phyloP scores from a whole-genome alignment of 2,329 filamentous ascomycete genomes.

The Talaromyces sp. region DNA sequence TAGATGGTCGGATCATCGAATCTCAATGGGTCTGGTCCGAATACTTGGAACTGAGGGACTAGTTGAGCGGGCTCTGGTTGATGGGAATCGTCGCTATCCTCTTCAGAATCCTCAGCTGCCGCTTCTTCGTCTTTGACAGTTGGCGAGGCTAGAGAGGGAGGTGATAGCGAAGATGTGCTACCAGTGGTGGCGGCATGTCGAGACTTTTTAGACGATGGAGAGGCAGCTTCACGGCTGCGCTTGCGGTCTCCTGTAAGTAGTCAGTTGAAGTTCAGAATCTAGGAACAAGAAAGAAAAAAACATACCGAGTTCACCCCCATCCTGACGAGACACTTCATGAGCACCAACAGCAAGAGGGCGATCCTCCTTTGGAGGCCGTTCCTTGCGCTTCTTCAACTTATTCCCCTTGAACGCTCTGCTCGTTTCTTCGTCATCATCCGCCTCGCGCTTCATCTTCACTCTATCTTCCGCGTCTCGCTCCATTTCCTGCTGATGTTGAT shows the following conservation, averaged over 20 bases:
- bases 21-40: conserved; percentile 87
- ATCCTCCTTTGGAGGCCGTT: conserved; percentile 62
- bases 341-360: conserved; percentile 61
- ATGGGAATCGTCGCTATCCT: conserved; percentile 57
- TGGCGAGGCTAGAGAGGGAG: conserved; percentile 43
- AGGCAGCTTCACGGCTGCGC: conserved; percentile 28
- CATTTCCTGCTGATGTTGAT: conserved; percentile 50
- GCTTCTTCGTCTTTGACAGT: conserved; percentile 59
- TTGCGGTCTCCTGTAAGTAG: conserved; percentile 20
- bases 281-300: not conserved
- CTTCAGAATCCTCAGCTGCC: conserved; percentile 63
- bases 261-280: not conserved
- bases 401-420: conserved; percentile 51
- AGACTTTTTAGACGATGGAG: conserved; percentile 40
- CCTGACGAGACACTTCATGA: conserved; percentile 63
- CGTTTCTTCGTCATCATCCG: conserved; percentile 46
- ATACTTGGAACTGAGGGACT: conserved; percentile 75
- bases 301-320: conserved; percentile 54
- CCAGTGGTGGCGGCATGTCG: conserved; percentile 38
- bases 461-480: conserved; percentile 53
- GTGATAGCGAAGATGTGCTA: conserved; percentile 41
- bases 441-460: conserved; percentile 45
- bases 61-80: conserved; percentile 61
- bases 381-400: conserved; percentile 79
- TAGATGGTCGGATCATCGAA: conserved; percentile 91